Evolutionary conservation across 208 protist genomes (phyloP).

Genomic region (Vickermania spadyakhi): DNA sequence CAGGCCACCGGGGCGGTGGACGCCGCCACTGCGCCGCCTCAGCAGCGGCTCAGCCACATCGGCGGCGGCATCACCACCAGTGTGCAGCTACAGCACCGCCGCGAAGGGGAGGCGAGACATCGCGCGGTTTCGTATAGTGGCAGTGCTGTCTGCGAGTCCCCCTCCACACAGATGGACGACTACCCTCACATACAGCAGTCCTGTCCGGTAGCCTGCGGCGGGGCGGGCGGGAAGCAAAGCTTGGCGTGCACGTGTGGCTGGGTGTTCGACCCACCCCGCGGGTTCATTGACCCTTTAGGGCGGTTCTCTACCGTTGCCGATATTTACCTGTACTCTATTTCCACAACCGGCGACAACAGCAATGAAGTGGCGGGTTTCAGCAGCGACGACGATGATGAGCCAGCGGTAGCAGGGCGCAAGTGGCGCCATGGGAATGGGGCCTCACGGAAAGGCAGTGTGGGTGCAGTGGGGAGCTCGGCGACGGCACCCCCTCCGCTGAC

Average conservation of each 20-base stretch:
- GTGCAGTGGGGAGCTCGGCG: not conserved
- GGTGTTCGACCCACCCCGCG: slow-evolving; percentile 37
- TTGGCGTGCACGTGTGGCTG: slow-evolving; percentile 21
- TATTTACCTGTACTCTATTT: slow-evolving; percentile 58
- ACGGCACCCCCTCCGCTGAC: not conserved
- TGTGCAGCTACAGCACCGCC: not conserved
- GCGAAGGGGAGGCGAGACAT: not conserved
- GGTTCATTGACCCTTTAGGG: slow-evolving; percentile 30
- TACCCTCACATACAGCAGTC: not conserved
- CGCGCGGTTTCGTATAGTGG: not conserved
- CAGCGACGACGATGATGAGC: not conserved
- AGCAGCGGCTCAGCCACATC: slow-evolving; percentile 21
- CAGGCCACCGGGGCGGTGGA: not conserved
- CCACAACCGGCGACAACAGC: slow-evolving; percentile 26
- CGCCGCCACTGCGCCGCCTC: not conserved
- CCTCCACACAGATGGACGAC: not conserved
- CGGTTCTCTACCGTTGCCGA: slow-evolving; percentile 23
- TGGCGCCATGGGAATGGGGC: not conserved
- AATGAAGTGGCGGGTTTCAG: not conserved
- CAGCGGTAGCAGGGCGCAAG: not conserved
- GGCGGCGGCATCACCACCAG: slow-evolving; percentile 17
- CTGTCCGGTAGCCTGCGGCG: not conserved
- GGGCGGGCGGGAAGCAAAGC: not conserved
- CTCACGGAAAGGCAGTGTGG: not conserved
- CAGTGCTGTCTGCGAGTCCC: not conserved